Base-by-base conservation (phyloP, 495 filamentous ascomycete species). In the Mycothermus thermophilus region DNA sequence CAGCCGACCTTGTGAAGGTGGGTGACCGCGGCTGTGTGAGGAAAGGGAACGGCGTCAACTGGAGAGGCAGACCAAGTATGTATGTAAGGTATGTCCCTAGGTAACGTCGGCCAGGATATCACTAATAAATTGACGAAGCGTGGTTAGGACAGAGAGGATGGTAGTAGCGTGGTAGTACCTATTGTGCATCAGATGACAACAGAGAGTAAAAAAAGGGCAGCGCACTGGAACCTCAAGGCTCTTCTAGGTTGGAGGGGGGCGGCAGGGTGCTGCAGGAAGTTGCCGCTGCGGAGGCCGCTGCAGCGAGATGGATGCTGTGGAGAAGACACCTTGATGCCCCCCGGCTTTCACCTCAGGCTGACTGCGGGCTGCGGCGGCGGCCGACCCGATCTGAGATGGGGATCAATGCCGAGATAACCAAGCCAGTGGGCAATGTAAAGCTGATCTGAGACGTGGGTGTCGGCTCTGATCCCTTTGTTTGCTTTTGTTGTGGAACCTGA, bases 181-280 rank as follows among this genome's bases (percentile, higher is more conserved):
- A 41, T 34, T 35, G 38, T 23, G 30, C 34, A 36, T 26, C 28
- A 37, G 30, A 22, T 30, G 20, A 34, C 18, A 33, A 17, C 28
- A 7, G 11, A 27, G 35, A 19, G 14, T 19, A 8, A 20, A 5
- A 14, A 26, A 32, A 32, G 22, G 41, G 20, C 25, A 12, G 17
- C n/a, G 14, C 5, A 16, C 3, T 18, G 29, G 15, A 20, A 10
- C 15, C 29, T 31, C 29, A 31, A 5, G n/a, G 18, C n/a, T n/a
- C n/a, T n/a, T n/a, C n/a, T n/a, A n/a, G n/a, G n/a, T n/a, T n/a
- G n/a, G n/a, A n/a, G n/a, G n/a, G n/a, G n/a, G n/a, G n/a, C n/a
- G n/a, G n/a, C n/a, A n/a, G n/a, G 35, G 23, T 34, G 31, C 37
- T 40, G 38, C 38, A 40, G 38, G 32, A 40, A 31, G 18, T 40